Evolutionary conservation across 2,329 filamentous ascomycete species (phyloP).

Genomic region (Venturiaceae sp.): DNA sequence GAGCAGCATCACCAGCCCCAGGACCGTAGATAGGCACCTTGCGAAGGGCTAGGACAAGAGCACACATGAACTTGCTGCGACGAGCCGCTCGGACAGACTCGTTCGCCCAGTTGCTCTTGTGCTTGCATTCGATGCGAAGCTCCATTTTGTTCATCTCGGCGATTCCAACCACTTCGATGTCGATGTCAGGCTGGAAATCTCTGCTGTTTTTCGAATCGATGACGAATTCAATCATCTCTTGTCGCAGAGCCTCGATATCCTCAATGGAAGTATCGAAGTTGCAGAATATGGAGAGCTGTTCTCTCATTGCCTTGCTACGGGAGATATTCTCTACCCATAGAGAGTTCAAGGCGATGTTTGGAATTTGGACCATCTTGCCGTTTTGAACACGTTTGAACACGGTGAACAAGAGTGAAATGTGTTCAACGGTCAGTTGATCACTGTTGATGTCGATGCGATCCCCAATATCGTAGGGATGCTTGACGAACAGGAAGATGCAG

Average conservation of each 20-base stretch:
- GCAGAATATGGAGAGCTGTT: slow-evolving; percentile 69
- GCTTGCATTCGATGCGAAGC: slow-evolving; percentile 72
- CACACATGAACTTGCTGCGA: slow-evolving; percentile 95
- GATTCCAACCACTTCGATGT: slow-evolving; percentile 67
- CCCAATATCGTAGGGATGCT: slow-evolving; percentile 94
- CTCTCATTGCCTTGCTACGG: slow-evolving; percentile 85
- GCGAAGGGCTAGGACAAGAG: slow-evolving; percentile 73
- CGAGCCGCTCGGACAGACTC: slow-evolving; percentile 71
- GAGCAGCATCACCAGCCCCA: slow-evolving; percentile 57
- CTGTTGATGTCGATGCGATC: slow-evolving; percentile 75
- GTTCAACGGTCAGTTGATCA: slow-evolving; percentile 72
- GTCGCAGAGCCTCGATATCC: slow-evolving; percentile 74
- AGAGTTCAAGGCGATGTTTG: slow-evolving; percentile 85
- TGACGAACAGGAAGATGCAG: slow-evolving; percentile 97
- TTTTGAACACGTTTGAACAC: slow-evolving; percentile 79
- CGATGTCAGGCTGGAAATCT: slow-evolving; percentile 81
- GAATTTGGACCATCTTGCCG: slow-evolving; percentile 71
- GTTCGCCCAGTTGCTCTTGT: slow-evolving; percentile 62
- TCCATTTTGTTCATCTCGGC: slow-evolving; percentile 81
- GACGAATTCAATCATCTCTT: slow-evolving; percentile 81
- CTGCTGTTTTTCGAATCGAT: slow-evolving; percentile 73
- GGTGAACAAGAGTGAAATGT: slow-evolving; percentile 88
- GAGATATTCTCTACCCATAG: slow-evolving; percentile 94
- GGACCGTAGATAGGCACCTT: slow-evolving; percentile 80
- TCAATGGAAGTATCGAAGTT: slow-evolving; percentile 82